Percentiles rank a stretch among this genome's conserved stretches.
phyloP scores from a whole-genome alignment of 1,284 basidiomycete species.

The Trametes polyzona region DNA sequence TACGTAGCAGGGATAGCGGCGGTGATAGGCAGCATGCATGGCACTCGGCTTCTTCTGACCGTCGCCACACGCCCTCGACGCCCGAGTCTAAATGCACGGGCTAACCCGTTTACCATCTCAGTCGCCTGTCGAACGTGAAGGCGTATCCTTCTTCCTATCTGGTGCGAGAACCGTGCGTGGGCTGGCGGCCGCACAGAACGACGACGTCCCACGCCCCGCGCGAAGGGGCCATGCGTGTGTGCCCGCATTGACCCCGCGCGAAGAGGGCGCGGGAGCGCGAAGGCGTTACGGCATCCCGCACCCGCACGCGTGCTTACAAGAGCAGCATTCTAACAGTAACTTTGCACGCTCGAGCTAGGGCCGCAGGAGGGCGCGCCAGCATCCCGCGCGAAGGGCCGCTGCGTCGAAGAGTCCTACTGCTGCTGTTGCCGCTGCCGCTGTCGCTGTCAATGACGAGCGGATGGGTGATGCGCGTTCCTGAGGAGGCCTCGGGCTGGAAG shows the following conservation, averaged over 20 bases:
- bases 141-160: neutral
- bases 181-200: neutral
- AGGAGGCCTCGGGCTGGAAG: too few species aligned
- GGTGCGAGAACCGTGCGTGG: neutral
- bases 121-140: neutral
- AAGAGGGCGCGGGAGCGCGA: neutral
- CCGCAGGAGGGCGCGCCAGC: neutral
- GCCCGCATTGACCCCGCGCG: neutral
- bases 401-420: neutral
- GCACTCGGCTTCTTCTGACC: too few species aligned
- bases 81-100: too few species aligned
- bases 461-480: too few species aligned
- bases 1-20: too few species aligned
- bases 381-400: neutral
- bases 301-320: too few species aligned
- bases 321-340: too few species aligned
- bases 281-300: slow-evolving; percentile 1
- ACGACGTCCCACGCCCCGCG: neutral
- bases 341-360: too few species aligned
- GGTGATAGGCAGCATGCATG: too few species aligned
- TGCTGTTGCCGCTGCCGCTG: neutral
- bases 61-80: too few species aligned
- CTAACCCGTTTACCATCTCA: too few species aligned
- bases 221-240: neutral
- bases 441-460: too few species aligned